These are phyloP conservation scores for Diaporthe humulicola DNA, from an alignment of 2,329 filamentous ascomycete species.

Conservation along the genomic window DNA sequence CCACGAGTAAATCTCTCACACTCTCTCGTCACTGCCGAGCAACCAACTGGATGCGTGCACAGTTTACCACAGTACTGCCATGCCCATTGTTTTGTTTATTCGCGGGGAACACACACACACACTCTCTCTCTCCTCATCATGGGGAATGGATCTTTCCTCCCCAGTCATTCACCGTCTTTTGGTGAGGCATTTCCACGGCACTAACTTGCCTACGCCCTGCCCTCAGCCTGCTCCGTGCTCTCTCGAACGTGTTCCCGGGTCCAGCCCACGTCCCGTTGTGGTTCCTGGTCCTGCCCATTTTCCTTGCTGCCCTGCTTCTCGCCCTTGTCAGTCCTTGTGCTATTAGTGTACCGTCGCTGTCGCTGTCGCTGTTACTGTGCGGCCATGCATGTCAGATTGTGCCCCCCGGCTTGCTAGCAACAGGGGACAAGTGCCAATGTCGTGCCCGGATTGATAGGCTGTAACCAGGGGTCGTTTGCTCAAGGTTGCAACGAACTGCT, in stretches of 20 bases:
- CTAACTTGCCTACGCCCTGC: neutral
- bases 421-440: slow-evolving; percentile 14
- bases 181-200: slow-evolving; percentile 31
- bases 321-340: neutral
- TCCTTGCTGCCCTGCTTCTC: neutral
- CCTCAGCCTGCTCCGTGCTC: slow-evolving; percentile 30
- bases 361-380: neutral
- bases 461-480: neutral
- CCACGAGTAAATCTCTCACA: neutral
- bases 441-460: slow-evolving; percentile 24
- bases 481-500: slow-evolving; percentile 38
- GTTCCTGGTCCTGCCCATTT: slow-evolving; percentile 23
- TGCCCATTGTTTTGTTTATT: neutral
- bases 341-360: neutral
- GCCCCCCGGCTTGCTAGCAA: neutral
- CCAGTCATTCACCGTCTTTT: slow-evolving; percentile 34
- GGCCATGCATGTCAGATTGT: slow-evolving; percentile 20
- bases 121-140: neutral
- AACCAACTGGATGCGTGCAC: neutral
- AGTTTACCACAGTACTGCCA: too few species aligned
- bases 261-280: slow-evolving; percentile 18
- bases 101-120: neutral
- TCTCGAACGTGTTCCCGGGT: neutral
- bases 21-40: slow-evolving; percentile 8
- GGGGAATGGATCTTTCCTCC: neutral